Conservation (phyloP, 768 basidiomycete species). For the Galerina sulciceps region DNA sequence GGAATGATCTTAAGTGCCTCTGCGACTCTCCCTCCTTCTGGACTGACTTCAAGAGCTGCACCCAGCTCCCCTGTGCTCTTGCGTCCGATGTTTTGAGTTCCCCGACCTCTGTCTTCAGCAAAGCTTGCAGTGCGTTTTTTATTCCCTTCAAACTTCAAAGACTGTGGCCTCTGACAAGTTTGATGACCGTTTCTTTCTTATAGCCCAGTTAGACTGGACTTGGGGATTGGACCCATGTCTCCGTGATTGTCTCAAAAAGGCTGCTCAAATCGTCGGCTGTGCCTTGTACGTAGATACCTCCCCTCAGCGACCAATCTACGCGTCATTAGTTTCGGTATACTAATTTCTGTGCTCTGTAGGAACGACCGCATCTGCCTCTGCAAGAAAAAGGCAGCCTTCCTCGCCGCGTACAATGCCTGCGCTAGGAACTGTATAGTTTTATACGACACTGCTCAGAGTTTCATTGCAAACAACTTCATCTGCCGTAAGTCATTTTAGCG, state of each 20-base stretch:
- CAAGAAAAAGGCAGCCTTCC: slow-evolving; percentile 3
- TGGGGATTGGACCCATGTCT: slow-evolving; percentile 7
- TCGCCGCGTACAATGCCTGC: slow-evolving; percentile 1
- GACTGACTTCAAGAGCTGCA: slow-evolving; percentile 1
- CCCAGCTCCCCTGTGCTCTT: background rate
- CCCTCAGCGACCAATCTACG: no score
- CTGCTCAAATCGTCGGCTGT: slow-evolving; percentile 8
- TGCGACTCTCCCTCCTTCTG: slow-evolving; percentile 1
- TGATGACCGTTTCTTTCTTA: background rate
- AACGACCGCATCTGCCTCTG: slow-evolving; percentile 11
- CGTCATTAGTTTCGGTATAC: background rate
- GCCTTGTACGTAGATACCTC: slow-evolving; percentile 2
- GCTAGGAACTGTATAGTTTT: slow-evolving; percentile 4
- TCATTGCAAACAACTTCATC: background rate
- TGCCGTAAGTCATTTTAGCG: background rate
- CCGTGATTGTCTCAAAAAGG: slow-evolving; percentile 1
- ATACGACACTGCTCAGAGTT: background rate
- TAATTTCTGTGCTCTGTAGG: background rate
- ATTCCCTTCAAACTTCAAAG: background rate
- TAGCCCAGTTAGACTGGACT: slow-evolving; percentile 3
- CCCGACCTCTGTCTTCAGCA: background rate
- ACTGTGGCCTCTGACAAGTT: no score
- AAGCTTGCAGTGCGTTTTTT: background rate
- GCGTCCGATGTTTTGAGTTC: background rate
- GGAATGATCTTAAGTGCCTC: slow-evolving; percentile 4